Base-by-base conservation (phyloP, 495 filamentous ascomycete genomes). In the Annulohypoxylon moriforme region DNA sequence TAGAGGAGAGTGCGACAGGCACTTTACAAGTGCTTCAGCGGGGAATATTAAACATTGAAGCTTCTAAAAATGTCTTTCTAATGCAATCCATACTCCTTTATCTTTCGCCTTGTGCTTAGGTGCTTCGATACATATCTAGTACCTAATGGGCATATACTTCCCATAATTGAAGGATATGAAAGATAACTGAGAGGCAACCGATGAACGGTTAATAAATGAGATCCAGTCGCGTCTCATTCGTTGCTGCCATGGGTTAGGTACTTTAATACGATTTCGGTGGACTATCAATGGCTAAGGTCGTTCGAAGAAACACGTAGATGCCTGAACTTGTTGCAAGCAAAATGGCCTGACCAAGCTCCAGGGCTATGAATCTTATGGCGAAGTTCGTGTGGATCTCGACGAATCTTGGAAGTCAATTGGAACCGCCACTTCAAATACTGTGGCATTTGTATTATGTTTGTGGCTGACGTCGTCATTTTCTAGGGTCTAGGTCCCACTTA, bases 141-240 rank as follows among this genome's bases (percentile, higher is more conserved):
- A 16, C n/a, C n/a, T n/a, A n/a, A n/a, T n/a, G n/a, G n/a, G n/a
- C n/a, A n/a, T n/a, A n/a, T n/a, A n/a, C n/a, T n/a, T n/a, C n/a
- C n/a, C n/a, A n/a, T n/a, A n/a, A n/a, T n/a, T n/a, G 38, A n/a
- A 16, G 3, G 38, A 18, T 22, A 22, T 18, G 33, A 3, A n/a
- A 14, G 10, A 7, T 36, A 24, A 25, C 42, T 27, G 50, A 38
- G 62, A 64, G 68, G 68, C 24, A 60, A 47, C 60, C 60, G 31
- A 66, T 52, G 20, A 66, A 20, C 40, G 13, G 18, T 11, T 57
- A 5, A 25, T 58, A n/a, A 24, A 56, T 29, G 16, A 9, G 10
- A 59, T 38, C 13, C 42, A 42, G 44, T 31, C 64, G 40, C 53
- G 27, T 13, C 40, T 50, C 27, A 67, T 67, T 67, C 27, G 36